Evolutionary conservation across 306 rosid species (phyloP).

Genomic region (Amphicarpaea edgeworthii): DNA sequence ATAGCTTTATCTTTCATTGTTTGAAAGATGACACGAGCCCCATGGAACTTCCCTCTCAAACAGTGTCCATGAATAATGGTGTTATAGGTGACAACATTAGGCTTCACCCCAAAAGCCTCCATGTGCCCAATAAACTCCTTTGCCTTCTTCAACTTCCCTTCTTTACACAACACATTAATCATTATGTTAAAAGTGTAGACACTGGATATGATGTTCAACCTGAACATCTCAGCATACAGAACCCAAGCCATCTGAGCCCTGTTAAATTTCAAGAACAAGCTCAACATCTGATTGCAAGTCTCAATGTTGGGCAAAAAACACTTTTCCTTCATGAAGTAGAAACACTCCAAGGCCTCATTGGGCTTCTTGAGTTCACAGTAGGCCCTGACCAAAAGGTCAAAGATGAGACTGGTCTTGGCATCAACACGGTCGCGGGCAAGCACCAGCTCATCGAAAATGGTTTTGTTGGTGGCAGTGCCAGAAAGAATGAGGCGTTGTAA

Average conservation of each 20-base stretch:
- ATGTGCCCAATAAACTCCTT: constrained; percentile 71
- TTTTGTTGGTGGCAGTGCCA: constrained; percentile 32
- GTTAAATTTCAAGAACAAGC: constrained; percentile 61
- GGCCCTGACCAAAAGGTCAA: constrained; percentile 61
- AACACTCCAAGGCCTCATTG: constrained; percentile 68
- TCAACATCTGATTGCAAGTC: constrained; percentile 73
- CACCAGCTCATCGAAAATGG: constrained; percentile 54
- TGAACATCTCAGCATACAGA: constrained; percentile 88
- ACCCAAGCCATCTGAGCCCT: constrained; percentile 69
- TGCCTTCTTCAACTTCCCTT: constrained; percentile 85
- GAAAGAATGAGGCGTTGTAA: constrained; percentile 52
- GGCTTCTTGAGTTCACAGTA: constrained; percentile 68
- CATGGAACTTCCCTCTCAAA: constrained; percentile 59
- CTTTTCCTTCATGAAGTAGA: constrained; percentile 63
- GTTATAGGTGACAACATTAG: constrained; percentile 77
- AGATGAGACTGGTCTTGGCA: constrained; percentile 44
- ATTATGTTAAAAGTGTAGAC: constrained; percentile 77
- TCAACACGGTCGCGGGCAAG: constrained; percentile 50
- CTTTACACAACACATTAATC: constrained; percentile 84
- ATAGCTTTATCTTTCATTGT: constrained; percentile 68
- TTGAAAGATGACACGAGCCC: constrained; percentile 55
- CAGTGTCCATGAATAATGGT: constrained; percentile 75
- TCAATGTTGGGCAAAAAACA: constrained; percentile 59
- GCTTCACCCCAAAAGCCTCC: constrained; percentile 69
- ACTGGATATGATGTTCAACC: constrained; percentile 69